These are phyloP conservation scores for Dimocarpus longan DNA, from an alignment of 345 rosid genomes.

Conservation along the genomic window DNA sequence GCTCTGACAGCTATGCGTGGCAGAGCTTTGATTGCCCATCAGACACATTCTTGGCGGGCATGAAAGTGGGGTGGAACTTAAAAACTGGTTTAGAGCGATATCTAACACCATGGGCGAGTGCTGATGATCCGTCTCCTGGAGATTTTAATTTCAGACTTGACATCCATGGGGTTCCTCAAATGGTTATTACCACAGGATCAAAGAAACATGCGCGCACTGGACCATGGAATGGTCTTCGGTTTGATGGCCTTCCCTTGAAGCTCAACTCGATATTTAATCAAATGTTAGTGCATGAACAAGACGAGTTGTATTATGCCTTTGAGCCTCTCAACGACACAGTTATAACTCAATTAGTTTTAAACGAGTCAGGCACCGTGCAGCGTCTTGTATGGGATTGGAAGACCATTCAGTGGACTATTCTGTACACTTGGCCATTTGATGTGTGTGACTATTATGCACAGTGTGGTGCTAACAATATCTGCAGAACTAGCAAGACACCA, in stretches of 20 bases:
- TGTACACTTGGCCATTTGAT: slow-evolving; percentile 24
- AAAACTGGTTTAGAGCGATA: slow-evolving; percentile 16
- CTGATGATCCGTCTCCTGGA: slow-evolving; percentile 30
- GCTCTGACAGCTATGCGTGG: slow-evolving; percentile 30
- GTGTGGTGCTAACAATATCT: slow-evolving; percentile 27
- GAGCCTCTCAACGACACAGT: slow-evolving; percentile 13
- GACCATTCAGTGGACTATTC: background rate
- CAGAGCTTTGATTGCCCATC: slow-evolving; percentile 46
- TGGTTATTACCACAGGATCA: slow-evolving; percentile 1
- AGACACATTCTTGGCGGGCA: slow-evolving; percentile 40
- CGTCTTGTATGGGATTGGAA: slow-evolving; percentile 23
- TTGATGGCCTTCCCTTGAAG: slow-evolving; percentile 39
- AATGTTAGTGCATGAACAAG: slow-evolving; percentile 10
- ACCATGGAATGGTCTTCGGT: slow-evolving; percentile 36
- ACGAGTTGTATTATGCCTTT: slow-evolving; percentile 21
- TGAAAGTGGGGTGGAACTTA: slow-evolving; percentile 45
- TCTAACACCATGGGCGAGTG: slow-evolving; percentile 28
- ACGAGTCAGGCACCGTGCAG: slow-evolving; percentile 16
- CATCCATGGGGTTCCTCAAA: slow-evolving; percentile 23
- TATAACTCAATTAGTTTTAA: slow-evolving; percentile 21
- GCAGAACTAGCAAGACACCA: slow-evolving; percentile 3
- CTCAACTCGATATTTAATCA: slow-evolving; percentile 9
- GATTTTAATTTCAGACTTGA: slow-evolving; percentile 19
- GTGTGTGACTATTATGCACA: slow-evolving; percentile 28
- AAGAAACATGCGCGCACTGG: slow-evolving; percentile 24